phyloP scores from a whole-genome alignment of 2,329 filamentous ascomycete species.

The Fusarium xylarioides region DNA sequence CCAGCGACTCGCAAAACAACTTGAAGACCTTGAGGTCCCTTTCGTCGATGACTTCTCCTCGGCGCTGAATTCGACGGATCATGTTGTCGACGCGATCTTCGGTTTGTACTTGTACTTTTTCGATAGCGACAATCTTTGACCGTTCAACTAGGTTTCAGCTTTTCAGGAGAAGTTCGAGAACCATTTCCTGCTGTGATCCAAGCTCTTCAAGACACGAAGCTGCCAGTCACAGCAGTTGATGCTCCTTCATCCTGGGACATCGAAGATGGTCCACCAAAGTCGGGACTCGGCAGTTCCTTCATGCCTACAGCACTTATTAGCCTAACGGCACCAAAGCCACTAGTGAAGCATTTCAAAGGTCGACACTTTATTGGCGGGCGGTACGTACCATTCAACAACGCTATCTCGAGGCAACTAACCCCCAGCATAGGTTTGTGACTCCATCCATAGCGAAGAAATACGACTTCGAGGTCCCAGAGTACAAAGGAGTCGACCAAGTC shows the following conservation, averaged over 20 bases:
- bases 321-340: constrained; percentile 91
- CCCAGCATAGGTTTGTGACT: constrained; percentile 74
- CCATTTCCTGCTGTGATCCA: constrained; percentile 86
- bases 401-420: constrained; percentile 24
- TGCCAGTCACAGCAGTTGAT: constrained; percentile 89
- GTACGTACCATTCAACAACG: constrained; percentile 53
- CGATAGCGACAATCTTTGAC: constrained; percentile 19
- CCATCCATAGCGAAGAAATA: constrained; percentile 84
- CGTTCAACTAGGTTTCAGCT: constrained; percentile 78
- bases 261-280: constrained; percentile 80
- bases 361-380: constrained; percentile 92
- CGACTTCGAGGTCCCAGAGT: constrained; percentile 81
- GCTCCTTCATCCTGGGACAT: constrained; percentile 96
- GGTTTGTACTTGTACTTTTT: constrained; percentile 60
- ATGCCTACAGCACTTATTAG: constrained; percentile 84
- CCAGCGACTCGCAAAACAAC: constrained; percentile 83
- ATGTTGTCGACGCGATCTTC: constrained; percentile 93
- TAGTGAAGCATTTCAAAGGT: constrained; percentile 84
- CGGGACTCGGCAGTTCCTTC: constrained; percentile 81
- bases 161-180: constrained; percentile 90
- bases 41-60: constrained; percentile 82
- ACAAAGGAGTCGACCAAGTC: constrained; percentile 88
- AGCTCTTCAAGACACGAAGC: constrained; percentile 74
- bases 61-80: constrained; percentile 75
- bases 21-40: constrained; percentile 82